These are phyloP conservation scores for Tetracladium setigerum DNA, from an alignment of 495 filamentous ascomycete species.

Conservation along the genomic window DNA sequence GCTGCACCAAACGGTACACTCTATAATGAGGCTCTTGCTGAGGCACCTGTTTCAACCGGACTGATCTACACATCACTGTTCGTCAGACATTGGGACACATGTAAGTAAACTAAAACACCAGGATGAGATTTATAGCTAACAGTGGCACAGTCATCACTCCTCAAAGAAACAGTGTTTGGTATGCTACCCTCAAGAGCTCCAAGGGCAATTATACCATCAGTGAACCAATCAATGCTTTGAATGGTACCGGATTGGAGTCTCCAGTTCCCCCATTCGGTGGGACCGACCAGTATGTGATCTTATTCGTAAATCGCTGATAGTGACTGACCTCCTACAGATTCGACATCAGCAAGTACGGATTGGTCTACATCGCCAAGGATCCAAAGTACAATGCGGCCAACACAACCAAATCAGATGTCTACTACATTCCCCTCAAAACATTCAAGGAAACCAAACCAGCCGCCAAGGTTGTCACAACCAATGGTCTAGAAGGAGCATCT, in stretches of 20 bases:
- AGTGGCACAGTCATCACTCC: conserved; percentile 25
- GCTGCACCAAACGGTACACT: conserved; percentile 52
- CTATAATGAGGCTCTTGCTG: conserved; percentile 47
- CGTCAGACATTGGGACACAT: conserved; percentile 68
- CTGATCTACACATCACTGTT: conserved; percentile 62
- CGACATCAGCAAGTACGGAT: conserved; percentile 40
- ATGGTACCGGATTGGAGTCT: conserved; percentile 21
- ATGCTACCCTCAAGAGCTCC: conserved; percentile 58
- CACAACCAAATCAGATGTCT: conserved; percentile 71
- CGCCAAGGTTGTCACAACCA: conserved; percentile 35
- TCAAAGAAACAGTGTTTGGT: conserved; percentile 57
- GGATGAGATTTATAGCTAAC: not conserved
- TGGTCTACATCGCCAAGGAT: conserved; percentile 80
- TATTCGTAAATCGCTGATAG: no score
- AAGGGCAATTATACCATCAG: conserved; percentile 29
- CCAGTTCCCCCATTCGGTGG: conserved; percentile 49
- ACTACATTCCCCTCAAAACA: conserved; percentile 57
- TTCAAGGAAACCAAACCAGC: conserved; percentile 43
- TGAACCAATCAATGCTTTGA: conserved; percentile 50
- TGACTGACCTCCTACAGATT: conserved; percentile 30
- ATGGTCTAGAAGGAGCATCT: conserved; percentile 56
- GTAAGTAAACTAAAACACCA: not conserved
- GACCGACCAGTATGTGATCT: conserved; percentile 23
- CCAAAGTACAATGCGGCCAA: conserved; percentile 65
- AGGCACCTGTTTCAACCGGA: conserved; percentile 45